Evolutionary conservation across 2,329 filamentous ascomycete genomes (phyloP), one percentile per base, ranked within the genome.

Genomic region (Mycocentrospora acerina): DNA sequence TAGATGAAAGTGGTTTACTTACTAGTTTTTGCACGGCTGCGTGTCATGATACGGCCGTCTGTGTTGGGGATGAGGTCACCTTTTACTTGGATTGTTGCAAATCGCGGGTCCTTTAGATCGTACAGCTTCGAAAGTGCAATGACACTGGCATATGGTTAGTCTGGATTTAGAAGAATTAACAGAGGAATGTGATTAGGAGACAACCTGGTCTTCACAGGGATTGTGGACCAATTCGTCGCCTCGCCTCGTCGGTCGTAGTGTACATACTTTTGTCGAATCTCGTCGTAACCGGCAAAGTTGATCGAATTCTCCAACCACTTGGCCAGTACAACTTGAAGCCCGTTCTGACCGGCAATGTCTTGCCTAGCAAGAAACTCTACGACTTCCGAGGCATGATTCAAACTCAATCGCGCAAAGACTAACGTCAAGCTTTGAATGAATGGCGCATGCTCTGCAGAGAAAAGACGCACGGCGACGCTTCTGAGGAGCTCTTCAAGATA

Each of bases 241-340:
- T 22, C 19, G 9, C 19, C 9, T 6, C 5, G 19, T 5, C 9
- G 9, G 9, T 9, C 9, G 19, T 9, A 9, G 19, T 16, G 22
- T n/a, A 74, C 83, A 68, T 74, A 90, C 87, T 97, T 98, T 68
- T 96, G 89, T 54, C 90, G 82, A 55, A 97, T 97, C 67, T 96
- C 91, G 57, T 97, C 90, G 57, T 96, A 98, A 10, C 93, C 93
- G n/a, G 90, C 90, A 70, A 98, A 98, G 67, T 86, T 95, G 67
- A 95, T 81, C 4, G 90, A 95, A 68, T 97, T 95, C 71, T 97
- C 93, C 1, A 98, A 76, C 93, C 93, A 98, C 70, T 97, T 96
- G 69, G 83, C 79, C 51, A 97, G 73, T 3, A 98, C 93, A 16
- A 96, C 83, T 48, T 90, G 82, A 7, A 98, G 73, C n/a, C 90